Evolutionary conservation across 768 basidiomycete species (phyloP), one percentile per base, ranked within the genome.

Genomic region (Podaxis mareebaensis): DNA sequence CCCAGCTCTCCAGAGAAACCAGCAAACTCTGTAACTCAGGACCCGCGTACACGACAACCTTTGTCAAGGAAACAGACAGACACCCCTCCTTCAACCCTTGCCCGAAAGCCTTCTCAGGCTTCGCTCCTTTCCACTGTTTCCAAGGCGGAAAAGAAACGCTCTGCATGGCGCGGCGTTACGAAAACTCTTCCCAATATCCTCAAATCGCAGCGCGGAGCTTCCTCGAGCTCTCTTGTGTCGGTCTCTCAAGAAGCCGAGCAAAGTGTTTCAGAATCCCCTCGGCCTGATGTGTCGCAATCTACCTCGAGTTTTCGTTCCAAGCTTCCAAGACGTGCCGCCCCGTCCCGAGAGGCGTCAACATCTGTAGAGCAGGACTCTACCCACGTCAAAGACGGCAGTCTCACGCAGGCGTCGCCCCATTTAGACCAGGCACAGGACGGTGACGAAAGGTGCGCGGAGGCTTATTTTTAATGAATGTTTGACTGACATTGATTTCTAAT

Each of bases 161-260:
- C 58, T 13, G 30, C 36, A 51, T 60, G 58, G 58, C 58, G 58
- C 11, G 58, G 58, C 1, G 58, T 60, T 15, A n/a, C 58, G 15
- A 60, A 60, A 30, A 39, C 36, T 15, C 49, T 60, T 4, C 49
- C 58, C 6, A 20, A n/a, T 13, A 24, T 60, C 11, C 58, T 52
- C 15, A 60, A 52, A 60, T 60, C 58, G 12, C 38, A 48, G 12
- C 58, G 58, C 13, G 58, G 49, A 13, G 58, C 49, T n/a, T 60
- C 58, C 5, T 59, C 58, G 7, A 60, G n/a, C 5, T 60, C 58
- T 2, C 48, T 52, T 11, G 48, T 40, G 2, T 55, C 54, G 11
- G 33, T 55, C 24, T 38, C 49, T 20, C 58, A 60, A 12, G 58
- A 60, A 22, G 11, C 17, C 22, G 48, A 48, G 28, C 48, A 42